These are phyloP conservation scores for Geranomyces michiganensis DNA, from an alignment of 192 early-diverging fungal species.

Conservation along the genomic window DNA sequence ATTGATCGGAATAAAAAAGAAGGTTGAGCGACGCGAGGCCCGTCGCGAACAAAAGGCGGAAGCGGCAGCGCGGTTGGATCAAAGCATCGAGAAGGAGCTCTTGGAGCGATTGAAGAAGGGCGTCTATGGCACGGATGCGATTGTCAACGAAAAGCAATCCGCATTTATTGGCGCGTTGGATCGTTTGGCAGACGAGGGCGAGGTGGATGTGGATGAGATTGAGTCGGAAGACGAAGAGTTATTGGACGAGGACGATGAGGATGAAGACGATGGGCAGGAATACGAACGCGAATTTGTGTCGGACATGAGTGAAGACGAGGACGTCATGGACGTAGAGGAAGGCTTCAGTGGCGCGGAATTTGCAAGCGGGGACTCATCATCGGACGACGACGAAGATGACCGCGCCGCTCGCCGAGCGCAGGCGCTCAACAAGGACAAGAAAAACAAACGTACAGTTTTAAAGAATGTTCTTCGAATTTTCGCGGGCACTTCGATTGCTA, in stretches of 20 bases:
- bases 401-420: background rate
- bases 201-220: slow-evolving; percentile 40
- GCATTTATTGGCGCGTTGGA: slow-evolving; percentile 90
- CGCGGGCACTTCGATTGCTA: no score
- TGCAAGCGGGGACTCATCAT: slow-evolving; percentile 40
- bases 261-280: slow-evolving; percentile 39
- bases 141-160: slow-evolving; percentile 90
- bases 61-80: slow-evolving; percentile 86
- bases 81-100: slow-evolving; percentile 94
- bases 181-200: slow-evolving; percentile 48
- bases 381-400: slow-evolving; percentile 34
- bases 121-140: slow-evolving; percentile 88
- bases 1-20: slow-evolving; percentile 90
- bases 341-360: slow-evolving; percentile 9
- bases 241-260: slow-evolving; percentile 34
- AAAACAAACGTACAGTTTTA: background rate
- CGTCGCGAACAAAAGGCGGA: slow-evolving; percentile 88
- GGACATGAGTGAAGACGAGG: slow-evolving; percentile 43
- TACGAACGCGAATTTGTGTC: slow-evolving; percentile 58
- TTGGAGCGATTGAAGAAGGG: slow-evolving; percentile 88
- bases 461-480: no score
- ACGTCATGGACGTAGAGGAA: slow-evolving; percentile 13
- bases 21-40: slow-evolving; percentile 85
- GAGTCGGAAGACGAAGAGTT: slow-evolving; percentile 49
- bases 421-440: slow-evolving; percentile 3